Percentiles rank a stretch among this genome's conserved stretches.
phyloP scores from a whole-genome alignment of 257 asterid genomes.

The Capsicum pubescens region DNA sequence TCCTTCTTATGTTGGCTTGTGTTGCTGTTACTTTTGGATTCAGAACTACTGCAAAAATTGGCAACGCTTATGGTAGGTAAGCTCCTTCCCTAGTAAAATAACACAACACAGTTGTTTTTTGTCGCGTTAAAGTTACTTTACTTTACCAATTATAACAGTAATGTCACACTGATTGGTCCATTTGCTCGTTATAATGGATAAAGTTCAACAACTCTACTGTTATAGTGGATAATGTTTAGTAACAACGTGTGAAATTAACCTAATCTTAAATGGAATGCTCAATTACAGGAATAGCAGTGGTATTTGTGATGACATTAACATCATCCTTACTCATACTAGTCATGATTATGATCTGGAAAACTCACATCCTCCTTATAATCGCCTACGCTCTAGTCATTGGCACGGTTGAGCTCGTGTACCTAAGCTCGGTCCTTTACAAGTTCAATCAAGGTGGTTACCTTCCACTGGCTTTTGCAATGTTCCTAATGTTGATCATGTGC shows the following conservation, averaged over 20 bases:
- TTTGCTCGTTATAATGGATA: neutral
- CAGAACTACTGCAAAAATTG: constrained; percentile 43
- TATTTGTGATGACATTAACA: constrained; percentile 61
- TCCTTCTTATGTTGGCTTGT: constrained; percentile 59
- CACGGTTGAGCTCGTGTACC: constrained; percentile 45
- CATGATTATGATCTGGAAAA: constrained; percentile 69
- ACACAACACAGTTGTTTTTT: no score
- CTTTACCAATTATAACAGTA: neutral
- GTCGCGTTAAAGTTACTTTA: no score
- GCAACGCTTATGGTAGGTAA: constrained; percentile 73
- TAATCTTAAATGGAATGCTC: neutral
- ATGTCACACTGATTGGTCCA: neutral
- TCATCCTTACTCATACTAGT: constrained; percentile 50
- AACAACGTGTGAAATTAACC: neutral
- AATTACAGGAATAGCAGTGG: constrained; percentile 60
- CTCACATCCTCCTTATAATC: constrained; percentile 46
- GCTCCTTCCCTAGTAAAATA: neutral
- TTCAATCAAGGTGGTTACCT: constrained; percentile 60
- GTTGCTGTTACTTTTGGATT: constrained; percentile 52
- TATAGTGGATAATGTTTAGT: neutral
- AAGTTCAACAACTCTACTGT: neutral
- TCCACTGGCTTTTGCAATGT: constrained; percentile 51
- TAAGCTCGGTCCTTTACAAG: constrained; percentile 60
- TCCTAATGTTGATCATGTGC: constrained; percentile 52
- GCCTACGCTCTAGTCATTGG: constrained; percentile 42